Conservation (phyloP, 2,329 filamentous ascomycete genomes). For the Dothidotthia symphoricarpi region DNA sequence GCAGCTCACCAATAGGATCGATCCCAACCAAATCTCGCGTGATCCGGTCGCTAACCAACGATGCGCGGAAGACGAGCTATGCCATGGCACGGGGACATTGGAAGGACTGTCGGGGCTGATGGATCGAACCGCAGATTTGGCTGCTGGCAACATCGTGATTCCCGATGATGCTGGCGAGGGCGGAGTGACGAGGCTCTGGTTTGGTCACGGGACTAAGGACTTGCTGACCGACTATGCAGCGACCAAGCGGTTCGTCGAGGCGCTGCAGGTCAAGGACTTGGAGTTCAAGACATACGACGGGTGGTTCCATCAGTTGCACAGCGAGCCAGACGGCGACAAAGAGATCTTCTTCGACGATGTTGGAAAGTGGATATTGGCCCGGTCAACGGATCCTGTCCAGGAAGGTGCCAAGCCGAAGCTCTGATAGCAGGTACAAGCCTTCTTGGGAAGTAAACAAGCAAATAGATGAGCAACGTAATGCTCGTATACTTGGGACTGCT, state of each 20-base stretch:
- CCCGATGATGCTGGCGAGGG: slow-evolving; percentile 46
- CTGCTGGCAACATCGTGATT: slow-evolving; percentile 53
- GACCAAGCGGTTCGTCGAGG: slow-evolving; percentile 63
- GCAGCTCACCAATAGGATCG: slow-evolving; percentile 66
- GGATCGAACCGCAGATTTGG: slow-evolving; percentile 65
- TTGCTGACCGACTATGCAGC: slow-evolving; percentile 64
- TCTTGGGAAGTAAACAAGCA: slow-evolving; percentile 5
- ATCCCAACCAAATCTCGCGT: slow-evolving; percentile 63
- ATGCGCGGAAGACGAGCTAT: slow-evolving; percentile 65
- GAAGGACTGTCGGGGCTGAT: slow-evolving; percentile 75
- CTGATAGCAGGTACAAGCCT: slow-evolving; percentile 9
- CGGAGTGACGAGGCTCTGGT: slow-evolving; percentile 64
- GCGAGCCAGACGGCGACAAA: slow-evolving; percentile 38
- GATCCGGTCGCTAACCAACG: slow-evolving; percentile 63
- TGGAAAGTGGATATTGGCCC: slow-evolving; percentile 37
- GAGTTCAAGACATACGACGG: slow-evolving; percentile 72
- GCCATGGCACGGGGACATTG: slow-evolving; percentile 83
- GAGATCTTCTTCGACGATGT: slow-evolving; percentile 38
- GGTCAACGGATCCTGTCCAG: slow-evolving; percentile 32
- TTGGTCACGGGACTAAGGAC: slow-evolving; percentile 77
- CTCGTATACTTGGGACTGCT: slow-evolving; percentile 1
- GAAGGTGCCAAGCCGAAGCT: slow-evolving; percentile 37
- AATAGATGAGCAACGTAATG: slow-evolving; percentile 9
- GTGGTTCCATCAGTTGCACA: slow-evolving; percentile 66
- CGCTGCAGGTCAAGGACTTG: slow-evolving; percentile 61